Evolutionary conservation across 495 filamentous ascomycete genomes (phyloP), one percentile per base, ranked within the genome.

Genomic region (Halenospora varia): DNA sequence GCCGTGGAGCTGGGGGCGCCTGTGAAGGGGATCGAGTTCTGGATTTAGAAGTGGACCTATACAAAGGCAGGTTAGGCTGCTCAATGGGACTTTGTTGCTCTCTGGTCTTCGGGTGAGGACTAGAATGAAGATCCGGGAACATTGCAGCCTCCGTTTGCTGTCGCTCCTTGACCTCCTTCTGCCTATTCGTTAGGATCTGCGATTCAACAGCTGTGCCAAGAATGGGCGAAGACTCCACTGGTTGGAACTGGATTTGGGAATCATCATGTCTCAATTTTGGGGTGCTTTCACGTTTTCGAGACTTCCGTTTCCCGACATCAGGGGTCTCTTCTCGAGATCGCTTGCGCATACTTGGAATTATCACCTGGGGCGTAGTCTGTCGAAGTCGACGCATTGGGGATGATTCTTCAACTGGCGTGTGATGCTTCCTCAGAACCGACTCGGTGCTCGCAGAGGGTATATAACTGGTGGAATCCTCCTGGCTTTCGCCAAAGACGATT

Each of bases 241-340:
- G 68, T 4, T 83, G 80, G 62, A 92, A 94, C 45, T 89, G 76
- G 26, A 93, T 76, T 59, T 92, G 88, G 3, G 89, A 91, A 68
- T 92, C 81, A 61, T 92, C 79, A 63, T 94, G 89, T 24, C 84
- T 79, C 24, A 82, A 70, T 22, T 74, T 79, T 45, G 64, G 39
- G 20, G 49, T 57, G 48, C 49, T 22, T 44, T 57, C 23, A 26
- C 40, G 20, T 61, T 65, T 52, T 50, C 50, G 25, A 9, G 56
- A 44, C 13, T 57, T 67, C 10, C 71, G 66, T 2, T 53, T 51
- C 26, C 60, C 57, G 24, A 25, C 0, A 24, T 55, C 61, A 6
- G 69, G 69, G 10, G 76, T 71, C 0, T 57, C 48, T 20, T 69
- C 62, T 10, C 57, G 46, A 9, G 57, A 65, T 40, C 64, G 63